A percentile compares a stretch with the other conserved stretches of the same genome.
Evolutionary conservation across 179 eudicot genomes (phyloP).

Genomic region (Heliamphora ciliata): DNA sequence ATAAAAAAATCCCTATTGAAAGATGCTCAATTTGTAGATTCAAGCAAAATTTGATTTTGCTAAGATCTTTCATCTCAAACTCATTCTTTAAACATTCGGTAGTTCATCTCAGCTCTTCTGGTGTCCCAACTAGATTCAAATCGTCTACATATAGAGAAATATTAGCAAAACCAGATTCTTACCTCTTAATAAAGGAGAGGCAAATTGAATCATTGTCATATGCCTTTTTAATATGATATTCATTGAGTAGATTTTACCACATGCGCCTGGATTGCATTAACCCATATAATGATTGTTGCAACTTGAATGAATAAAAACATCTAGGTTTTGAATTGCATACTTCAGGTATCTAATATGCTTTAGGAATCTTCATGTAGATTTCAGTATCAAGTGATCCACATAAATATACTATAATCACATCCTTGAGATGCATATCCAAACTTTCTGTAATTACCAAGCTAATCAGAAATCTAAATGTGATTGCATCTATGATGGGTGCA

Average conservation of each 20-base stretch:
- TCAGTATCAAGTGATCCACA: background rate
- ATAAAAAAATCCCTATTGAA: background rate
- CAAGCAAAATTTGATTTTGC: no score
- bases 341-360: background rate
- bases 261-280: background rate
- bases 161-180: no score
- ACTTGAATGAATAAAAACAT: background rate
- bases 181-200: no score
- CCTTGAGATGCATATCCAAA: no score
- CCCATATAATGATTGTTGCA: background rate
- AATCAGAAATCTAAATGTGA: no score
- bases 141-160: background rate
- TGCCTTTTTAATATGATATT: no score
- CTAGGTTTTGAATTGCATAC: background rate
- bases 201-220: no score
- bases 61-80: background rate
- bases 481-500: no score
- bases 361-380: no score
- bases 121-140: background rate
- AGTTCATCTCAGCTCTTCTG: no score
- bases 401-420: no score
- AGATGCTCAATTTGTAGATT: background rate
- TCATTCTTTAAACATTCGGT: background rate
- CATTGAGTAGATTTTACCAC: background rate
- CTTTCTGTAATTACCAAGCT: no score